phyloP scores from a whole-genome alignment of 176 grass and related monocot genomes.

The Rhynchospora tenuis region DNA sequence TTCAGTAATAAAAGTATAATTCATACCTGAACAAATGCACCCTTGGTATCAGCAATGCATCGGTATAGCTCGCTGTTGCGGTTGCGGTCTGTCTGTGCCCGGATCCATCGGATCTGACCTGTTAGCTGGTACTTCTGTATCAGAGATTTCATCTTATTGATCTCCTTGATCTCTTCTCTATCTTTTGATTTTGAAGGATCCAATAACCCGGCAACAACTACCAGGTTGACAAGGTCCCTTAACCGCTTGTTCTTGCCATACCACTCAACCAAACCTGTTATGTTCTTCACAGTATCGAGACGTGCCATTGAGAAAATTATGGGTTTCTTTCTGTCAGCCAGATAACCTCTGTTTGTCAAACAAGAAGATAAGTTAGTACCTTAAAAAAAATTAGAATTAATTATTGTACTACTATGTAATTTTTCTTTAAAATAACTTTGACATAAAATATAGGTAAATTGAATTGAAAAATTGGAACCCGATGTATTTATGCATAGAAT shows the following conservation, averaged over 20 bases:
- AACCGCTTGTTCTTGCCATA: constrained; percentile 86
- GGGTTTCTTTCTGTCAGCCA: constrained; percentile 68
- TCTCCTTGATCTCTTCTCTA: constrained; percentile 91
- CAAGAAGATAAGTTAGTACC: constrained; percentile 21
- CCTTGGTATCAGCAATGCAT: constrained; percentile 73
- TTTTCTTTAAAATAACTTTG: not conserved
- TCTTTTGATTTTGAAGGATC: constrained; percentile 81
- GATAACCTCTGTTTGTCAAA: constrained; percentile 48
- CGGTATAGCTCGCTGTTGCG: constrained; percentile 92
- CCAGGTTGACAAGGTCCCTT: constrained; percentile 75
- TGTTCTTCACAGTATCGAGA: constrained; percentile 92
- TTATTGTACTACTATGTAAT: not conserved
- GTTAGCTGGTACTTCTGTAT: constrained; percentile 76
- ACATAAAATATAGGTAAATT: not conserved
- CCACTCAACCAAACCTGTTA: constrained; percentile 88
- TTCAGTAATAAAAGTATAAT: not conserved
- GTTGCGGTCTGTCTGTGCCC: constrained; percentile 69
- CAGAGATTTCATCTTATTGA: constrained; percentile 88
- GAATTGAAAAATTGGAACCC: not conserved
- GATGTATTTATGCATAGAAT: not conserved
- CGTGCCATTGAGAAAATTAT: constrained; percentile 97
- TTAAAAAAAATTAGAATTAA: not conserved
- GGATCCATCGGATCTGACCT: constrained; percentile 90
- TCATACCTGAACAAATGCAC: constrained; percentile 90
- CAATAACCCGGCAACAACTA: constrained; percentile 68